Conservation (phyloP, 1,139 yeast species). For the Saccharomyces uvarum region DNA sequence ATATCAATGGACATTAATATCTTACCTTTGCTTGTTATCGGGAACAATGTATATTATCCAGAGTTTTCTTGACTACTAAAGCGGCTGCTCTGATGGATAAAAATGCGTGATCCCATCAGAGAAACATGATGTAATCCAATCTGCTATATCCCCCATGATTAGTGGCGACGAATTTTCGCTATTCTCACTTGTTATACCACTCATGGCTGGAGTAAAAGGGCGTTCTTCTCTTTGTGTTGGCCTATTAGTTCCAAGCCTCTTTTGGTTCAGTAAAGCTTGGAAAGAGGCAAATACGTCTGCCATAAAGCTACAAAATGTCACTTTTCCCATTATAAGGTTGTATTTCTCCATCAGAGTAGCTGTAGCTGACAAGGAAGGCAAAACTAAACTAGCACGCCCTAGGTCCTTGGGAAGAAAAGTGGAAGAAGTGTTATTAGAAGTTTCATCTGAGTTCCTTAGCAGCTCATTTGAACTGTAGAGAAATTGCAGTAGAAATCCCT, state of each 20-base stretch:
- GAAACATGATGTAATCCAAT: slow-evolving; percentile 9
- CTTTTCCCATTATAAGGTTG: not conserved
- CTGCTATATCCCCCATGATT: slow-evolving; percentile 7
- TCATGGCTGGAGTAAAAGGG: not conserved
- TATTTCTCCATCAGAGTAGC: not conserved
- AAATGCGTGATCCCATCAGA: slow-evolving; percentile 6
- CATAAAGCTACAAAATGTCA: not conserved
- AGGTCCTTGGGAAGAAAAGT: not conserved
- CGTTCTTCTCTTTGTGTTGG: not conserved
- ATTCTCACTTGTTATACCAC: not conserved
- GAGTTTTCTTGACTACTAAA: not conserved
- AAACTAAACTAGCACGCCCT: not conserved
- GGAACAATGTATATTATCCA: not conserved
- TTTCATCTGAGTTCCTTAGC: not conserved
- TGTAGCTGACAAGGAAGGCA: not conserved
- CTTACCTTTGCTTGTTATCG: not conserved
- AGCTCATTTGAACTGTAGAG: not conserved
- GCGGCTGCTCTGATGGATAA: not conserved
- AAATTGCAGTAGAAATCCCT: not conserved
- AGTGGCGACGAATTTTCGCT: slow-evolving; percentile 2
- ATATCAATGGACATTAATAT: too few relatives aligned
- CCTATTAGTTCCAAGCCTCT: not conserved
- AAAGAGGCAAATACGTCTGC: not conserved
- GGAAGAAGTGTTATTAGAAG: not conserved
- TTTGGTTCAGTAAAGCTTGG: not conserved